phyloP scores from a whole-genome alignment of 2,329 filamentous ascomycete genomes.

The Xylariales sp. region DNA sequence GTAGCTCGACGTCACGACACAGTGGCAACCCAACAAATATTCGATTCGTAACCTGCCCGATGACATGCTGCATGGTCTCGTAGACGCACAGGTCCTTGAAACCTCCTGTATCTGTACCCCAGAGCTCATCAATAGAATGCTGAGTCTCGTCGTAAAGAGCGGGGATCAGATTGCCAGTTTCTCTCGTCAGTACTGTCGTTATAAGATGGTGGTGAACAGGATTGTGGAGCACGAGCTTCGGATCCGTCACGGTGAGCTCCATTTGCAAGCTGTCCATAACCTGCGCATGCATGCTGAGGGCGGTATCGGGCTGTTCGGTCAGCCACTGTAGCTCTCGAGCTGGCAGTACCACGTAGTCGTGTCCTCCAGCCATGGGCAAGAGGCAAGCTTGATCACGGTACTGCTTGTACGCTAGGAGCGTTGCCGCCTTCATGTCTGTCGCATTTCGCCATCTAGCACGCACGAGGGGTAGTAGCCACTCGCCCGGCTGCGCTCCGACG shows the following conservation, averaged over 20 bases:
- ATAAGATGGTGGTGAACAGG: conserved; percentile 23
- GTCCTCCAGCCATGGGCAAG: conserved; percentile 19
- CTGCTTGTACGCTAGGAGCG: conserved; percentile 19
- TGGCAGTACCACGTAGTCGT: conserved; percentile 23
- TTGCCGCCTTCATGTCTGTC: conserved; percentile 22
- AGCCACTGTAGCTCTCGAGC: conserved; percentile 25
- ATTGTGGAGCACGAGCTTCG: conserved; percentile 15
- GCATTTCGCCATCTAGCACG: conserved; percentile 27
- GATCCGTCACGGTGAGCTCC: conserved; percentile 22
- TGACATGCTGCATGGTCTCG: conserved; percentile 7
- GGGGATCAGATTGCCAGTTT: conserved; percentile 27
- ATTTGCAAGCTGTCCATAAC: conserved; percentile 20
- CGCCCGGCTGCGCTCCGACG: conserved; percentile 24
- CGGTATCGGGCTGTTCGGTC: conserved; percentile 24
- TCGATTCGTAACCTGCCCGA: conserved; percentile 15
- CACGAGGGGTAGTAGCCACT: conserved; percentile 29
- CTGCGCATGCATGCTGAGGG: conserved; percentile 19
- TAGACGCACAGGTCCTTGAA: conserved; percentile 8
- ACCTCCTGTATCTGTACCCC: conserved; percentile 13
- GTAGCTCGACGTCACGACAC: conserved; percentile 16
- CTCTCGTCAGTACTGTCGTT: conserved; percentile 22
- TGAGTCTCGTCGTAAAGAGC: conserved; percentile 23
- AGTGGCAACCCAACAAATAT: conserved; percentile 17
- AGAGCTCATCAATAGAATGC: conserved; percentile 19
- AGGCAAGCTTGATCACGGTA: conserved; percentile 21